Evolutionary conservation across 192 early-diverging fungal species (phyloP).

Genomic region (Kickxella alabastrina): DNA sequence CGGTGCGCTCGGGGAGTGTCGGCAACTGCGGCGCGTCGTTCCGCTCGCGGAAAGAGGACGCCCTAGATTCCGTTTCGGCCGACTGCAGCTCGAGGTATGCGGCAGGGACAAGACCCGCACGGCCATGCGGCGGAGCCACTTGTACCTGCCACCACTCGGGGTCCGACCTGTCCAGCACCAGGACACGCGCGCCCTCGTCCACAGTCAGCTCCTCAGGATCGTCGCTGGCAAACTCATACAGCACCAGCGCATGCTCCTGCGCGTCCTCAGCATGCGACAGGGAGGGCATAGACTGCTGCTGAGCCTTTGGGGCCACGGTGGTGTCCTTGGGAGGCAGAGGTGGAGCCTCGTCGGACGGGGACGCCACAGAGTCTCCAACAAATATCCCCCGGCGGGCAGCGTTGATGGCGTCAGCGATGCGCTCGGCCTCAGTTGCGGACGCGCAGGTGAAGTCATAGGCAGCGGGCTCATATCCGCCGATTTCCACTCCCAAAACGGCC

Average conservation of each 20-base stretch:
- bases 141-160: conserved; percentile 88
- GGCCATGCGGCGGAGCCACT: conserved; percentile 53
- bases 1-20: conserved; percentile 26
- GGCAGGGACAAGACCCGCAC: conserved; percentile 79
- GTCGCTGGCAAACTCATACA: conserved; percentile 83
- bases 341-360: background rate
- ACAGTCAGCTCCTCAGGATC: conserved; percentile 88
- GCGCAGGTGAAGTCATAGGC: conserved; percentile 62
- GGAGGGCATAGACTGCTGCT: background rate
- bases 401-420: conserved; percentile 59
- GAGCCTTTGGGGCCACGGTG: background rate
- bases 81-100: conserved; percentile 63
- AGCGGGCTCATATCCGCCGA: conserved; percentile 54
- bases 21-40: background rate
- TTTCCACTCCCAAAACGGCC: conserved; percentile 59
- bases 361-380: conserved; percentile 21
- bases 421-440: conserved; percentile 64
- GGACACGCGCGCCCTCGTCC: conserved; percentile 72
- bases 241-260: conserved; percentile 39
- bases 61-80: background rate
- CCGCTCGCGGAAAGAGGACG: background rate
- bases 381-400: conserved; percentile 56
- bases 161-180: conserved; percentile 78
- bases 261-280: conserved; percentile 2
- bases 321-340: conserved; percentile 30